Percentiles rank a stretch among this genome's conserved stretches.
phyloP scores from a whole-genome alignment of 1,284 basidiomycete species.

The Stygiomarasmius scandens region DNA sequence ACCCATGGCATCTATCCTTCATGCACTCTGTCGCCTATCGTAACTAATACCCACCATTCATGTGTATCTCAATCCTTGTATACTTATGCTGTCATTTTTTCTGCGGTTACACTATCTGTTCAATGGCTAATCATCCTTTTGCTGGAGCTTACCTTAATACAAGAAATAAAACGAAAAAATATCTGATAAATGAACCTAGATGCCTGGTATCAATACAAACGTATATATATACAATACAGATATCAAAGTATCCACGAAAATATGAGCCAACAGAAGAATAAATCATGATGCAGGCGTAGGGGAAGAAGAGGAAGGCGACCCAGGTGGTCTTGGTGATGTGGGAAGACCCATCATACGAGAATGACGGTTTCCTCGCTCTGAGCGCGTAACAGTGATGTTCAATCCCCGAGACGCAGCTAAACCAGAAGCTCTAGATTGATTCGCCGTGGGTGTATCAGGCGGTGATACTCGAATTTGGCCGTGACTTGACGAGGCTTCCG shows the following conservation, averaged over 20 bases:
- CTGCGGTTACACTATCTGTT: too few species aligned
- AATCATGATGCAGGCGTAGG: constrained; percentile 1
- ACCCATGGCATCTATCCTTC: too few species aligned
- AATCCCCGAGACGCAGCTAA: constrained; percentile 72
- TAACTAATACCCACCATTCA: too few species aligned
- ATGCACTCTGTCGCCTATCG: too few species aligned
- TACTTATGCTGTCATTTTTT: too few species aligned
- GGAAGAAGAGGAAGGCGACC: constrained; percentile 31
- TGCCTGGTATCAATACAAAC: constrained; percentile 2
- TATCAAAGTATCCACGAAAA: neutral
- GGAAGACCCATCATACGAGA: constrained; percentile 67
- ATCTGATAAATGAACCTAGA: neutral
- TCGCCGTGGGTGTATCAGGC: constrained; percentile 40
- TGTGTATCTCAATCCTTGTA: too few species aligned
- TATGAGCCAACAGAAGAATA: constrained; percentile 2
- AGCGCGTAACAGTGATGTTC: constrained; percentile 53
- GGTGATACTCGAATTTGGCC: constrained; percentile 28
- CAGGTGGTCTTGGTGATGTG: constrained; percentile 56
- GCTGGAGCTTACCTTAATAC: too few species aligned
- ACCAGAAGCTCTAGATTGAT: constrained; percentile 54
- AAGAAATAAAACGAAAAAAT: too few species aligned
- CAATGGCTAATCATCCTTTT: too few species aligned
- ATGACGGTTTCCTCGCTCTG: constrained; percentile 60
- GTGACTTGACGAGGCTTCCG: constrained; percentile 44
- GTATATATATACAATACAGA: constrained; percentile 11